A percentile compares a stretch with the other conserved stretches of the same genome.
Conservation (phyloP, 768 basidiomycete genomes). For the Basidioascus undulatus region DNA sequence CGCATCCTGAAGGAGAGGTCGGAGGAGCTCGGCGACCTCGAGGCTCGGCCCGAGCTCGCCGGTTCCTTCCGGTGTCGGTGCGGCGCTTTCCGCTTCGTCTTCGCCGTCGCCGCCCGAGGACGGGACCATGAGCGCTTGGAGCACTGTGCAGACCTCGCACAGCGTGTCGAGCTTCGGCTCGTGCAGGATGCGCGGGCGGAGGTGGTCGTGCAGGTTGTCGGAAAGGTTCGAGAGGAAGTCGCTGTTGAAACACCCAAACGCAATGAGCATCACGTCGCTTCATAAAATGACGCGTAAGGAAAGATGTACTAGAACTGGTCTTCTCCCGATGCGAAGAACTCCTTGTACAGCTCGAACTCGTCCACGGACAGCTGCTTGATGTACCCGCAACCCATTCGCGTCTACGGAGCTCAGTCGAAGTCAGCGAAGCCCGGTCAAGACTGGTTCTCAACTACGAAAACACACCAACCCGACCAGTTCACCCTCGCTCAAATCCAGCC, state of each 20-base stretch:
- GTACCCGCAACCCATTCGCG: conserved; percentile 73
- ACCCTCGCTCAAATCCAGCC: conserved; percentile 49
- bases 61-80: neutral
- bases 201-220: conserved; percentile 82
- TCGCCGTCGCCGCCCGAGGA: conserved; percentile 16
- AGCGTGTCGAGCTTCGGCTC: conserved; percentile 67
- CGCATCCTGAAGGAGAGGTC: conserved; percentile 83
- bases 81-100: conserved; percentile 8
- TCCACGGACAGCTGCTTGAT: conserved; percentile 74
- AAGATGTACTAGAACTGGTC: conserved; percentile 37
- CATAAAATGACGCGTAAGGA: neutral
- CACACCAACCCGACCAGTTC: conserved; percentile 70
- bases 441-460: conserved; percentile 7
- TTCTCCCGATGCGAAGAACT: conserved; percentile 64
- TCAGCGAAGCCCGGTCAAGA: neutral
- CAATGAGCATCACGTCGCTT: neutral
- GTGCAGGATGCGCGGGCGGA: conserved; percentile 83
- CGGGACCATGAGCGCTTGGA: conserved; percentile 80
- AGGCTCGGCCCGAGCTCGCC: conserved; percentile 31
- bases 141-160: conserved; percentile 85
- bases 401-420: conserved; percentile 31
- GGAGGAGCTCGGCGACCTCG: conserved; percentile 55
- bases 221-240: conserved; percentile 74
- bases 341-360: conserved; percentile 62
- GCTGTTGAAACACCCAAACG: conserved; percentile 21